A percentile compares a stretch with the other conserved stretches of the same genome.
Evolutionary conservation across 2,329 filamentous ascomycete species (phyloP).

Genomic region (Diatrype stigma): DNA sequence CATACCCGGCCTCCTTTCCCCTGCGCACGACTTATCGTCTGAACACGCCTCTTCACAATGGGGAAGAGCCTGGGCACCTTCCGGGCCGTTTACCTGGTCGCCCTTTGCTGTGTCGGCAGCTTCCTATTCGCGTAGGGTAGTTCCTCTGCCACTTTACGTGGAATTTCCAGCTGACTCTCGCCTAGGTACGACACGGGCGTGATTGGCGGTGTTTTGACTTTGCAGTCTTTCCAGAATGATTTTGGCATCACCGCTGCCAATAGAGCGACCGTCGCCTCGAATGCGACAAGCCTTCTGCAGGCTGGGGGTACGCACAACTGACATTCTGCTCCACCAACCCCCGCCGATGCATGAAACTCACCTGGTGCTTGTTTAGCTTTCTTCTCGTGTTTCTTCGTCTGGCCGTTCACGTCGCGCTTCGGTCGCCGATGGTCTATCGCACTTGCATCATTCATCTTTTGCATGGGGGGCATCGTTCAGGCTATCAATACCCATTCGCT

Average conservation of each 20-base stretch:
- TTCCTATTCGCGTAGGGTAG: constrained; percentile 27
- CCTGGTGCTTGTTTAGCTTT: constrained; percentile 30
- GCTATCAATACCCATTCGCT: constrained; percentile 34
- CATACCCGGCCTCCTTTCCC: no score
- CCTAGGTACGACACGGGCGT: constrained; percentile 41
- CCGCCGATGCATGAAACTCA: background rate
- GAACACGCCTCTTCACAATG: constrained; percentile 6
- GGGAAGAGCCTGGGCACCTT: constrained; percentile 28
- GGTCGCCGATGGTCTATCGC: constrained; percentile 37
- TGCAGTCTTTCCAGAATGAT: constrained; percentile 34
- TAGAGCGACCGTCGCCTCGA: constrained; percentile 31
- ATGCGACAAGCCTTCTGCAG: constrained; percentile 37
- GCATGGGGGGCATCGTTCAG: constrained; percentile 37
- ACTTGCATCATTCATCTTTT: constrained; percentile 39
- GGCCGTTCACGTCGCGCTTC: constrained; percentile 37
- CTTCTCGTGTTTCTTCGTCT: constrained; percentile 39
- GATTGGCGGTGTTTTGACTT: constrained; percentile 36
- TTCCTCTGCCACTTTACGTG: background rate
- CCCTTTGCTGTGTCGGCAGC: constrained; percentile 34
- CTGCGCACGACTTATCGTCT: background rate
- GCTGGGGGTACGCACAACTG: constrained; percentile 30
- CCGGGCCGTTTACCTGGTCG: constrained; percentile 33
- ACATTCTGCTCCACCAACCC: no score
- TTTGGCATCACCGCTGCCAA: constrained; percentile 29
- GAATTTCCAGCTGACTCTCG: background rate